phyloP scores from a whole-genome alignment of 2,329 filamentous ascomycete genomes.

The Colletotrichum simmondsii region DNA sequence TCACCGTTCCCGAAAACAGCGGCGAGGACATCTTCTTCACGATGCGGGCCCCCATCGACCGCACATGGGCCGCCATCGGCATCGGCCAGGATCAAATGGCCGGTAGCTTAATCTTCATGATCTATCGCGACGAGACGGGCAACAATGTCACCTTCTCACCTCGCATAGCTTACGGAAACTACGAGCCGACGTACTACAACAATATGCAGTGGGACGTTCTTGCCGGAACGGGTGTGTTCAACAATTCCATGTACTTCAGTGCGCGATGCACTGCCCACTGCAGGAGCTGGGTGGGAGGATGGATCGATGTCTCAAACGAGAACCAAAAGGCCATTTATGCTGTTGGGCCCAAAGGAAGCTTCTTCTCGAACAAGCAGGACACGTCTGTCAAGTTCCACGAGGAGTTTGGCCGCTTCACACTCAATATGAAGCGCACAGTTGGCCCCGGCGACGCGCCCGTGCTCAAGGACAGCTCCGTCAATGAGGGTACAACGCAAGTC shows the following conservation, averaged over 20 bases:
- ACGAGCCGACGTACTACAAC: slow-evolving; percentile 61
- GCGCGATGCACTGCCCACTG: slow-evolving; percentile 63
- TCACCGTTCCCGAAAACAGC: slow-evolving; percentile 58
- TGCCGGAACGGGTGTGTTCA: slow-evolving; percentile 57
- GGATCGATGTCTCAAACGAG: slow-evolving; percentile 60
- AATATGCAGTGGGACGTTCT: slow-evolving; percentile 57
- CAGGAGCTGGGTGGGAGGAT: slow-evolving; percentile 60
- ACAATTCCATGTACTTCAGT: slow-evolving; percentile 59
- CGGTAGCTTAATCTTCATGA: slow-evolving; percentile 63
- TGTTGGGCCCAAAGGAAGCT: slow-evolving; percentile 58
- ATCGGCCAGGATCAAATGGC: slow-evolving; percentile 63
- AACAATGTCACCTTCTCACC: slow-evolving; percentile 67
- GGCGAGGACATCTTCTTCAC: slow-evolving; percentile 64
- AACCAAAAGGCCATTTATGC: slow-evolving; percentile 66
- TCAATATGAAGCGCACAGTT: slow-evolving; percentile 65
- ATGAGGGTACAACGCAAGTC: slow-evolving; percentile 48
- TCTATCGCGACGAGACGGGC: slow-evolving; percentile 59
- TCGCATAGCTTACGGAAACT: slow-evolving; percentile 59
- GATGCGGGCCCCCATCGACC: slow-evolving; percentile 56
- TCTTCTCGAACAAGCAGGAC: slow-evolving; percentile 53
- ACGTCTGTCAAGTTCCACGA: slow-evolving; percentile 63
- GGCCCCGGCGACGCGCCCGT: slow-evolving; percentile 55
- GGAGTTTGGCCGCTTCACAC: slow-evolving; percentile 64
- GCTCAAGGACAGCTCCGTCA: slow-evolving; percentile 46
- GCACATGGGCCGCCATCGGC: slow-evolving; percentile 66